Evolutionary conservation across 495 filamentous ascomycete species (phyloP).

Genomic region (Xylaria castorea): DNA sequence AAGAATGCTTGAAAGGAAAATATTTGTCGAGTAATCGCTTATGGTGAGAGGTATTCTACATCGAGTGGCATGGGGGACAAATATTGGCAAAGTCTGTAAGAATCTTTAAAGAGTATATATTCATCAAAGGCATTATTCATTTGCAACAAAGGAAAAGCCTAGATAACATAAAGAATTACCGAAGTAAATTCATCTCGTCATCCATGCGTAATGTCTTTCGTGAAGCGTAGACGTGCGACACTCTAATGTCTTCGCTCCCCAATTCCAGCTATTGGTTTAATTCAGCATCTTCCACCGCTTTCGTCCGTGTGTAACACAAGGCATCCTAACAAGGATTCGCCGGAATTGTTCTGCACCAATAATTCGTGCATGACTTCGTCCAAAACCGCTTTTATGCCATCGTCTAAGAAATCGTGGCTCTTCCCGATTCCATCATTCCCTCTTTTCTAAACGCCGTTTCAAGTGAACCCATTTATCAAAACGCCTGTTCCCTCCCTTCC

Average conservation of each 20-base stretch:
- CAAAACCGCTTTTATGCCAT: slow-evolving; percentile 15
- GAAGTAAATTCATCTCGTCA: slow-evolving; percentile 43
- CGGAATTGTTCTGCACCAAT: not conserved
- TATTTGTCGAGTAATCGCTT: not conserved
- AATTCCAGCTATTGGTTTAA: slow-evolving; percentile 12
- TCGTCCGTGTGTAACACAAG: not conserved
- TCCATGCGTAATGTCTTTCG: slow-evolving; percentile 38
- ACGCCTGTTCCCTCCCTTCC: slow-evolving; percentile 17
- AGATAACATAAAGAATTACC: slow-evolving; percentile 2
- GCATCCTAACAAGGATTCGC: slow-evolving; percentile 12
- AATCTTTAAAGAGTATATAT: not conserved
- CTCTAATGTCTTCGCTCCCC: slow-evolving; percentile 25
- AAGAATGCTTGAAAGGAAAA: not conserved
- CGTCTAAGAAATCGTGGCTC: not conserved
- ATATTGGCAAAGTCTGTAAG: no score
- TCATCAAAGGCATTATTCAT: not conserved
- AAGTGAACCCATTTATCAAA: slow-evolving; percentile 15
- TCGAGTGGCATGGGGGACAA: not conserved
- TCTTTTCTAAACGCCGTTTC: slow-evolving; percentile 24
- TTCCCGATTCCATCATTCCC: not conserved
- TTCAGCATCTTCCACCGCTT: slow-evolving; percentile 1
- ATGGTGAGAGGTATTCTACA: not conserved
- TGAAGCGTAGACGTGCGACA: slow-evolving; percentile 37
- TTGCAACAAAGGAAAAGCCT: not conserved
- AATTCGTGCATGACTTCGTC: slow-evolving; percentile 4